These are phyloP conservation scores for Colletotrichum musae DNA, from an alignment of 2,329 filamentous ascomycete species.

Conservation along the genomic window DNA sequence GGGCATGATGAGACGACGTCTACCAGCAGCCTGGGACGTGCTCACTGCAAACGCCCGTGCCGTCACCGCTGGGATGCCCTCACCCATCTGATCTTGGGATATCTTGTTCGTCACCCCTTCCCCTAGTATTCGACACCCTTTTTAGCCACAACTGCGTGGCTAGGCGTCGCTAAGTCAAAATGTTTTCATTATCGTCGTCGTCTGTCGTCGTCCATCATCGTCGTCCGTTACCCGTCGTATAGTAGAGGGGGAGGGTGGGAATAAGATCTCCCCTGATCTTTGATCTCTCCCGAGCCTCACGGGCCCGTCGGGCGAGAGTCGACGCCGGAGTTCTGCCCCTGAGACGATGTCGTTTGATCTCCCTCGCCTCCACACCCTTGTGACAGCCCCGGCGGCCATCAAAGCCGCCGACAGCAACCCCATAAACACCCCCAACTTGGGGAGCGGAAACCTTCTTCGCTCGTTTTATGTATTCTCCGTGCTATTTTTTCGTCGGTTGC, in stretches of 20 bases:
- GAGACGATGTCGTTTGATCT: conserved; percentile 37
- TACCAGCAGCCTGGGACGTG: conserved; percentile 3
- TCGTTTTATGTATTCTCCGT: conserved; percentile 3
- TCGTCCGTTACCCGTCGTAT: no score
- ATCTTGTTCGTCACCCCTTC: no score
- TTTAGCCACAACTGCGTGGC: no score
- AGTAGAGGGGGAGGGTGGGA: no score
- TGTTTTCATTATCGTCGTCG: background rate
- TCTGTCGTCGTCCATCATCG: background rate
- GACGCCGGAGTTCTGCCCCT: conserved; percentile 19
- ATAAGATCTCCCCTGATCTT: background rate
- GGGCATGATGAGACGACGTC: conserved; percentile 19
- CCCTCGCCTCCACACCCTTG: conserved; percentile 21
- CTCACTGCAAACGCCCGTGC: background rate
- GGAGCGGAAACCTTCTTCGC: conserved; percentile 18
- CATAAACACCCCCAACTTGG: background rate
- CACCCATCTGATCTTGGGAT: background rate
- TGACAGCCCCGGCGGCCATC: background rate
- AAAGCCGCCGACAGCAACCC: background rate
- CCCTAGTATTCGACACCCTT: no score
- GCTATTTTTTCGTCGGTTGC: background rate
- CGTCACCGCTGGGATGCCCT: conserved; percentile 1
- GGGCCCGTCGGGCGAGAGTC: conserved; percentile 12
- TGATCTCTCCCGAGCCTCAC: conserved; percentile 18
- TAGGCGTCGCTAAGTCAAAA: background rate